Percentiles rank a stretch among this genome's conserved stretches.
These are phyloP conservation scores for Rossbeevera mucosa DNA, from an alignment of 768 basidiomycete genomes.

Conservation along the genomic window DNA sequence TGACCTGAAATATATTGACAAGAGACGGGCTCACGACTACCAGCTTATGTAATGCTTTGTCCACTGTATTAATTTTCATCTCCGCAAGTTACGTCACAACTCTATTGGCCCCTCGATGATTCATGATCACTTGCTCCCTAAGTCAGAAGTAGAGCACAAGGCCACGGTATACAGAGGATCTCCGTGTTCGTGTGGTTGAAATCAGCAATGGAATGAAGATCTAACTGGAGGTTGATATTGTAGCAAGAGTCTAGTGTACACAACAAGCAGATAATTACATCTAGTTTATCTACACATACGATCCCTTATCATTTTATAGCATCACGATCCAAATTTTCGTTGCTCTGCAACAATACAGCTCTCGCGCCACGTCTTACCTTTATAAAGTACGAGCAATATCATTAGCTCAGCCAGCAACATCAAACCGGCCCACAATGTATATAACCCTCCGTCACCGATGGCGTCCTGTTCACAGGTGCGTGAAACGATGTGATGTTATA, in stretches of 20 bases:
- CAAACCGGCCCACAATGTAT: slow-evolving; percentile 62
- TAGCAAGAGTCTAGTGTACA: neutral
- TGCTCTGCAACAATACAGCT: slow-evolving; percentile 43
- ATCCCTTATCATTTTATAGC: neutral
- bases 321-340: slow-evolving; percentile 2
- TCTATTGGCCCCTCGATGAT: too few species aligned
- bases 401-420: slow-evolving; percentile 50
- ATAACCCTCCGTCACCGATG: slow-evolving; percentile 79
- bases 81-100: too few species aligned
- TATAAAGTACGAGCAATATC: slow-evolving; percentile 56
- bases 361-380: slow-evolving; percentile 60
- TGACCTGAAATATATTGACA: too few species aligned
- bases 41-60: too few species aligned
- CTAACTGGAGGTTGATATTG: too few species aligned
- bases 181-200: too few species aligned
- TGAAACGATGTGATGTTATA: neutral
- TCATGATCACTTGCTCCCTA: too few species aligned
- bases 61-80: too few species aligned
- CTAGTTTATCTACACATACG: neutral
- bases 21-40: too few species aligned
- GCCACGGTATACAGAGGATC: too few species aligned
- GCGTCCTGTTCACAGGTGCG: slow-evolving; percentile 41
- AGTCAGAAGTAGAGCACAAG: neutral
- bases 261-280: neutral
- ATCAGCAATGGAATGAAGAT: too few species aligned